Percentiles rank a stretch among this genome's conserved stretches.
Conservation (phyloP, 345 rosid species). For the Hibiscus tridactylites region DNA sequence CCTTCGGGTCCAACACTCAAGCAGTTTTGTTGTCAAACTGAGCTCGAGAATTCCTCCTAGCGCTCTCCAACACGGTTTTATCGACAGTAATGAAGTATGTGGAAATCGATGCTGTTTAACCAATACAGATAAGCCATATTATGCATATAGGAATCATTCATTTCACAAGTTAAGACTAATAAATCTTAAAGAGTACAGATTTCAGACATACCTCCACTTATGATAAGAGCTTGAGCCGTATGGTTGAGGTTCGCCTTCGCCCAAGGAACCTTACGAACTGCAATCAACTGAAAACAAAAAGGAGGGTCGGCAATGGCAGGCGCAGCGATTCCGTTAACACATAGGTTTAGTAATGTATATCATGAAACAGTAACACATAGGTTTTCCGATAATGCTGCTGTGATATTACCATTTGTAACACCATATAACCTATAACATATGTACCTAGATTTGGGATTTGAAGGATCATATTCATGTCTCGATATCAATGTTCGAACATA, state of each 20-base stretch:
- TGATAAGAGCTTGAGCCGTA: constrained; percentile 63
- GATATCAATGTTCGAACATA: not conserved
- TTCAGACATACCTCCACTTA: constrained; percentile 40
- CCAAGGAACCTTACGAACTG: constrained; percentile 53
- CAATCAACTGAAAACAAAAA: constrained; percentile 32
- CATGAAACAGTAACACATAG: not conserved
- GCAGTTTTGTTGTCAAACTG: constrained; percentile 20
- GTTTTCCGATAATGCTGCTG: not conserved
- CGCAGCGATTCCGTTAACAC: not conserved
- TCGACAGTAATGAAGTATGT: constrained; percentile 57
- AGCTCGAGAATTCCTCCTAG: constrained; percentile 35
- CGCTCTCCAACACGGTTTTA: constrained; percentile 49
- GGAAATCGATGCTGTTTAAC: constrained; percentile 44
- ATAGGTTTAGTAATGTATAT: no score
- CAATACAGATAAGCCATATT: not conserved
- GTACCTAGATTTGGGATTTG: not conserved
- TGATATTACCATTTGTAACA: not conserved
- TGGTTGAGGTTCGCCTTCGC: constrained; percentile 69
- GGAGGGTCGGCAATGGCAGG: not conserved
- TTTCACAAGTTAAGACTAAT: not conserved
- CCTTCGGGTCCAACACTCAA: constrained; percentile 8
- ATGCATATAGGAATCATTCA: not conserved
- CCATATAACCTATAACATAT: not conserved
- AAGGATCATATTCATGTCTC: not conserved
- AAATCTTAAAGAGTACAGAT: not conserved